Evolutionary conservation across 495 filamentous ascomycete species (phyloP).

Genomic region (Achaetomiella virescens): DNA sequence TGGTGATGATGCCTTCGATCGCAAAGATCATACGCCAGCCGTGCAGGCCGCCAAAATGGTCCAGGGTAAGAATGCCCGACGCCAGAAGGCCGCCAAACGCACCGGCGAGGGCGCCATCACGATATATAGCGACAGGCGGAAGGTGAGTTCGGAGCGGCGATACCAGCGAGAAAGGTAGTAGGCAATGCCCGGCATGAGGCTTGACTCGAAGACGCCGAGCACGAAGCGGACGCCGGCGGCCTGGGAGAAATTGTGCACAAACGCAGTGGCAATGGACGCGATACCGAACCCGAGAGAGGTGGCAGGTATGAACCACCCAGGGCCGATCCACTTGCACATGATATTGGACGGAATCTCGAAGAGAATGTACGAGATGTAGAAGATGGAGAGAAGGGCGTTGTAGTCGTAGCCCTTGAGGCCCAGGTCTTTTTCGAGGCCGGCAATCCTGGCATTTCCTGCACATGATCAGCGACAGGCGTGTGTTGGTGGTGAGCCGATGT

Average conservation of each 20-base stretch:
- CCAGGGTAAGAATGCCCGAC: constrained; percentile 51
- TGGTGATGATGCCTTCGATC: constrained; percentile 59
- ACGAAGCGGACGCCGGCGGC: constrained; percentile 45
- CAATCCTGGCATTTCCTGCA: constrained; percentile 47
- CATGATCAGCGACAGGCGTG: background rate
- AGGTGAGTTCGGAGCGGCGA: constrained; percentile 57
- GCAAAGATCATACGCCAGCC: constrained; percentile 64
- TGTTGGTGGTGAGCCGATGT: too few species aligned
- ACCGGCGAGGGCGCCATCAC: constrained; percentile 64
- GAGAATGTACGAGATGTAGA: constrained; percentile 65
- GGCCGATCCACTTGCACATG: constrained; percentile 55
- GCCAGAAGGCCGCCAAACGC: constrained; percentile 67
- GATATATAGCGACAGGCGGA: constrained; percentile 67
- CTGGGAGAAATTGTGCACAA: constrained; percentile 33
- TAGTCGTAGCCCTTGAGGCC: constrained; percentile 60
- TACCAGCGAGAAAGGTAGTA: constrained; percentile 72
- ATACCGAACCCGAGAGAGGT: constrained; percentile 43
- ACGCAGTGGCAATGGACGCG: constrained; percentile 35
- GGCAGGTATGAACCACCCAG: constrained; percentile 60
- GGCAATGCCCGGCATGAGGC: constrained; percentile 65
- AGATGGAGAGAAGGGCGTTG: constrained; percentile 55
- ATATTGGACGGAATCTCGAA: constrained; percentile 65
- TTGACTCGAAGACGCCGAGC: constrained; percentile 62
- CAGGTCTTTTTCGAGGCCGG: constrained; percentile 57
- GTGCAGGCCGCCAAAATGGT: constrained; percentile 41